A percentile compares a stretch with the other conserved stretches of the same genome.
These are phyloP conservation scores for Rhizopus sp. DNA, from an alignment of 371 early-diverging fungal species.

Conservation along the genomic window DNA sequence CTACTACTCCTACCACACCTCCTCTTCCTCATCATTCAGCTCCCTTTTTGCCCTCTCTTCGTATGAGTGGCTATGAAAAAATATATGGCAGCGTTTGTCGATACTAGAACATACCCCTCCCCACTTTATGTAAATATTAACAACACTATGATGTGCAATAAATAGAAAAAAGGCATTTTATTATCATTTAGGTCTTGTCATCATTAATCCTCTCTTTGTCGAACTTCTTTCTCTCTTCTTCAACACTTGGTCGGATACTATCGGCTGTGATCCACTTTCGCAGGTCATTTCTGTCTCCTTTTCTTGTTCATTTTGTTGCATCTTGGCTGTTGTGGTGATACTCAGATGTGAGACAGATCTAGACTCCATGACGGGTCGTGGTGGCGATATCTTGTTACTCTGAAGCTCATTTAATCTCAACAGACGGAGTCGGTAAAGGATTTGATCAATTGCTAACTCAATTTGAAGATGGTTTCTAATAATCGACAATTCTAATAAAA, in stretches of 20 bases:
- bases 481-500: slow-evolving; percentile 77
- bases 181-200: slow-evolving; percentile 5
- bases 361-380: slow-evolving; percentile 7
- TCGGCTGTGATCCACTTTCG: too few species aligned
- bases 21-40: slow-evolving; percentile 13
- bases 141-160: too few species aligned
- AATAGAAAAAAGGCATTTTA: too few species aligned
- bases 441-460: slow-evolving; percentile 77
- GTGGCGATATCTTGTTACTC: background rate
- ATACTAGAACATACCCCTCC: too few species aligned
- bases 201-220: slow-evolving; percentile 4
- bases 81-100: slow-evolving; percentile 42
- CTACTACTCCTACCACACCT: too few species aligned
- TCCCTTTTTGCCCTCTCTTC: slow-evolving; percentile 21
- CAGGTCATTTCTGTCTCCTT: background rate
- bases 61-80: slow-evolving; percentile 43
- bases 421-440: slow-evolving; percentile 65
- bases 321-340: too few species aligned
- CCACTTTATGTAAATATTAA: too few species aligned
- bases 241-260: background rate
- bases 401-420: slow-evolving; percentile 42
- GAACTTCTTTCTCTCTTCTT: slow-evolving; percentile 6
- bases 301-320: too few species aligned
- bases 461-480: slow-evolving; percentile 81
- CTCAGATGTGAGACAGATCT: slow-evolving; percentile 9